A percentile compares a stretch with the other conserved stretches of the same genome.
Conservation (phyloP, 2,329 filamentous ascomycete genomes). For the Fonsecaea monophora region DNA sequence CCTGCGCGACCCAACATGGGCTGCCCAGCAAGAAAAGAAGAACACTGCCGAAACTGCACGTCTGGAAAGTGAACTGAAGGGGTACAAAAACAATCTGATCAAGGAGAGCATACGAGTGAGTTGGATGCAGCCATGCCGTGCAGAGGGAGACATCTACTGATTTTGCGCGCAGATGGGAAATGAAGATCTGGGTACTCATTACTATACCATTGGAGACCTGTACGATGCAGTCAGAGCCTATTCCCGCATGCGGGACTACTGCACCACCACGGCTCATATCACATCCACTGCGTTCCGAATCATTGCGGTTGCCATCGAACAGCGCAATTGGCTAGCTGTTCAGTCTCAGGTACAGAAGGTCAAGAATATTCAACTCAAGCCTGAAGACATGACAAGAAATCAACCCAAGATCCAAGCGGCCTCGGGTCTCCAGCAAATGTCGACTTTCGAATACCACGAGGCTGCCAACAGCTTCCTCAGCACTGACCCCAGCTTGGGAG, state of each 20-base stretch:
- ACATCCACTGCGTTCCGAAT: conserved; percentile 81
- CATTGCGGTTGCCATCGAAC: conserved; percentile 76
- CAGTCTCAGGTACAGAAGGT: conserved; percentile 66
- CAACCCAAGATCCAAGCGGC: conserved; percentile 70
- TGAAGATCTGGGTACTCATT: conserved; percentile 86
- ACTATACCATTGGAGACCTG: conserved; percentile 78
- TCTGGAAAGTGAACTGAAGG: conserved; percentile 84
- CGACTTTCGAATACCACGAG: conserved; percentile 63
- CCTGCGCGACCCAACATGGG: conserved; percentile 73
- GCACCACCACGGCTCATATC: conserved; percentile 82
- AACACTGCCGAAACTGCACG: conserved; percentile 74
- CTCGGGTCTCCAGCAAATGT: conserved; percentile 67
- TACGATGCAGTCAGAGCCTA: conserved; percentile 77
- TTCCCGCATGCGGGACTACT: conserved; percentile 86
- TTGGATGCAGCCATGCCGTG: conserved; percentile 10
- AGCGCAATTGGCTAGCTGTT: conserved; percentile 76
- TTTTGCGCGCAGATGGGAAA: conserved; percentile 76
- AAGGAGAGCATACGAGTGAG: conserved; percentile 92
- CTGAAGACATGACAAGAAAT: conserved; percentile 64
- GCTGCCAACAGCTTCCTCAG: conserved; percentile 76
- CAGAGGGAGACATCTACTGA: conserved; percentile 14
- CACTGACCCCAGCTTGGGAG: conserved; percentile 61
- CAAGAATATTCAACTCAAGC: conserved; percentile 59
- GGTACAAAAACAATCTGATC: conserved; percentile 95
- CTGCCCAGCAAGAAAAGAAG: conserved; percentile 68